phyloP scores from a whole-genome alignment of 495 filamentous ascomycete genomes.

The Evernia prunastri region DNA sequence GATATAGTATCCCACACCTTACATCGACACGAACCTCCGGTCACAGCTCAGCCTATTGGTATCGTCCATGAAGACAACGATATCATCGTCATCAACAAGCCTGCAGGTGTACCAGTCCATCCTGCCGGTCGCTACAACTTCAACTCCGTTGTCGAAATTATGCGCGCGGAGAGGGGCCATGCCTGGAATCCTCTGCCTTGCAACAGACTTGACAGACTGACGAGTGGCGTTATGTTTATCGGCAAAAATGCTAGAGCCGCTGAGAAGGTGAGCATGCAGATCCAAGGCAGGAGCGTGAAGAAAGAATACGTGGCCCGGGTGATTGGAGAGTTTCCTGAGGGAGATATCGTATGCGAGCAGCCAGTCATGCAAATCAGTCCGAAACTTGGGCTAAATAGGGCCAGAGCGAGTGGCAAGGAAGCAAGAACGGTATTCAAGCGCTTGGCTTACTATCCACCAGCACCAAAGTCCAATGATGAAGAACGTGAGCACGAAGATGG shows the following conservation, averaged over 20 bases:
- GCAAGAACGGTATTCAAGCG: slow-evolving; percentile 86
- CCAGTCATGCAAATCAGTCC: slow-evolving; percentile 92
- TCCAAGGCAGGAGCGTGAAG: slow-evolving; percentile 67
- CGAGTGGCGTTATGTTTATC: slow-evolving; percentile 96
- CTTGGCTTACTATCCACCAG: slow-evolving; percentile 74
- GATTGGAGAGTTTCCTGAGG: slow-evolving; percentile 76
- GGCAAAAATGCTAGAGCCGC: slow-evolving; percentile 77
- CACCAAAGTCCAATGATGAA: slow-evolving; percentile 29
- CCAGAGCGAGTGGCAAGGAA: slow-evolving; percentile 83
- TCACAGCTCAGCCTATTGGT: slow-evolving; percentile 68
- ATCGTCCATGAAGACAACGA: slow-evolving; percentile 86
- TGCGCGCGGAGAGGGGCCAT: slow-evolving; percentile 68
- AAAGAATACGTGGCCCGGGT: slow-evolving; percentile 95
- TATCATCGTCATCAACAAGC: slow-evolving; percentile 94
- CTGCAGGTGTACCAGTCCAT: slow-evolving; percentile 89
- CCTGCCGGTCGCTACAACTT: slow-evolving; percentile 91
- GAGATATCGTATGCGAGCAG: slow-evolving; percentile 77
- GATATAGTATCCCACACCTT: slow-evolving; percentile 88
- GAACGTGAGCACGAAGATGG: slow-evolving; percentile 29
- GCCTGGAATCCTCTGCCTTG: slow-evolving; percentile 73
- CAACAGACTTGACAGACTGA: slow-evolving; percentile 89
- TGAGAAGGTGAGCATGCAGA: slow-evolving; percentile 63
- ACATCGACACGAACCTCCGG: slow-evolving; percentile 92
- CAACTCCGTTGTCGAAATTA: slow-evolving; percentile 89
- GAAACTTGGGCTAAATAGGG: slow-evolving; percentile 88